Base-by-base conservation (phyloP, 2,329 filamentous ascomycete species). In the Pseudocercospora eumusae region DNA sequence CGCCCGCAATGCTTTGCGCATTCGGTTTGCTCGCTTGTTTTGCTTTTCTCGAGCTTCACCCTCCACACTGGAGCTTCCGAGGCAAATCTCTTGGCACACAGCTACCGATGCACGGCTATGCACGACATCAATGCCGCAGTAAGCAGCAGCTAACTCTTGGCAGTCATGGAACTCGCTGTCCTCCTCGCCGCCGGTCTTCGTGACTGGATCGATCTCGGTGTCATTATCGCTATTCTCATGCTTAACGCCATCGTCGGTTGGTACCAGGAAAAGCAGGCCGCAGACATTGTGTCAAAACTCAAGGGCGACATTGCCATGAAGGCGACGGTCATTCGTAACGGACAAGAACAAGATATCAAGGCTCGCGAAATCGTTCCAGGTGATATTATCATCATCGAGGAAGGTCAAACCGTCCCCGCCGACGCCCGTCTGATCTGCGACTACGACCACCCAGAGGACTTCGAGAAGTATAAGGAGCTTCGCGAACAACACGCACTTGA, bases 281-380 rank as follows among this genome's bases (percentile, higher is more conserved):
- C 88, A 68, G 88, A 91, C 77, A 88, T 91, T 72, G 88, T 90
- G 71, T 88, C 88, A 60, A 85, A 81, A 66, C 80, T 91, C 65
- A 91, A 91, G 81, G 88, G 88, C 80, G 88, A 91, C 73, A 91
- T 92, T 73, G 88, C 88, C 71, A 88, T 91, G 86, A 88, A 86
- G 78, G 85, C 87, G 53, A 81, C 80, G 65, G 87, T 88, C 71
- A 78, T 91, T 69, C 88, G 88, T 72, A 82, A 89, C 73, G 88
- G 88, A 64, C 78, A 80, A 64, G 86, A 89, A 78, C 79, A 86
- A 70, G 85, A 88, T 65, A 88, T 91, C 76, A 84, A 88, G 70
- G 88, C 87, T 66, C 84, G 88, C 77, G 88, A 92, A 77, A 81
- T 92, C 63, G 88, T 92, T 69, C 86, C 88, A 60, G 88, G 88